phyloP scores from a whole-genome alignment of 139 green algal genomes.

The Chlorella sorokiniana region DNA sequence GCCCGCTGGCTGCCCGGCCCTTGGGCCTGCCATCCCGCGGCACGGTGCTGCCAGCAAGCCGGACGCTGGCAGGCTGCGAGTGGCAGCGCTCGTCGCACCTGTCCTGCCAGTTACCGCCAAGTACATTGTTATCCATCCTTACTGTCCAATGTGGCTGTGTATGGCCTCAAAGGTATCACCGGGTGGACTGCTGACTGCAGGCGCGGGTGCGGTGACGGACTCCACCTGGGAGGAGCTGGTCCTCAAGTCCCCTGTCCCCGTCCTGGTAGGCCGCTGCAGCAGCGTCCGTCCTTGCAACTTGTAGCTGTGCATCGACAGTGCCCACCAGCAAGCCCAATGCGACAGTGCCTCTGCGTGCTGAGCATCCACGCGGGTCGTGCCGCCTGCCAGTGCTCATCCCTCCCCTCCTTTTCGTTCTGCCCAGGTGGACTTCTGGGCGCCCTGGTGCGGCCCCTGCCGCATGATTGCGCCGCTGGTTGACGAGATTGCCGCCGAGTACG shows the following conservation, averaged over 20 bases:
- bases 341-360: too few relatives aligned
- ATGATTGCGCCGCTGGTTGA: constrained; percentile 95
- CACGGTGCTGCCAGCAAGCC: too few relatives aligned
- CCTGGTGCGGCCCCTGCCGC: constrained; percentile 91
- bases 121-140: too few relatives aligned
- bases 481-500: constrained; percentile 83
- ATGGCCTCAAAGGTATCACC: too few relatives aligned
- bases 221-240: constrained; percentile 85
- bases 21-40: too few relatives aligned
- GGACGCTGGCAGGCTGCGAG: too few relatives aligned
- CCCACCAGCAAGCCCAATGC: background rate
- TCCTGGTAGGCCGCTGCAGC: constrained; percentile 10
- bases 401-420: background rate
- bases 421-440: constrained; percentile 89
- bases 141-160: background rate
- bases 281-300: background rate
- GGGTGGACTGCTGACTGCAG: too few relatives aligned
- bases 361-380: background rate
- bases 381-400: background rate
- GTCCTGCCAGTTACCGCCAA: too few relatives aligned
- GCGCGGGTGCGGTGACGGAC: constrained; percentile 79
- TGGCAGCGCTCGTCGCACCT: too few relatives aligned
- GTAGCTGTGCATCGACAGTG: background rate
- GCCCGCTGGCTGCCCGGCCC: too few relatives aligned
- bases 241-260: constrained; percentile 63